These are phyloP conservation scores for Neopestalotiopsis rosae DNA, from an alignment of 2,329 filamentous ascomycete genomes.

Conservation along the genomic window DNA sequence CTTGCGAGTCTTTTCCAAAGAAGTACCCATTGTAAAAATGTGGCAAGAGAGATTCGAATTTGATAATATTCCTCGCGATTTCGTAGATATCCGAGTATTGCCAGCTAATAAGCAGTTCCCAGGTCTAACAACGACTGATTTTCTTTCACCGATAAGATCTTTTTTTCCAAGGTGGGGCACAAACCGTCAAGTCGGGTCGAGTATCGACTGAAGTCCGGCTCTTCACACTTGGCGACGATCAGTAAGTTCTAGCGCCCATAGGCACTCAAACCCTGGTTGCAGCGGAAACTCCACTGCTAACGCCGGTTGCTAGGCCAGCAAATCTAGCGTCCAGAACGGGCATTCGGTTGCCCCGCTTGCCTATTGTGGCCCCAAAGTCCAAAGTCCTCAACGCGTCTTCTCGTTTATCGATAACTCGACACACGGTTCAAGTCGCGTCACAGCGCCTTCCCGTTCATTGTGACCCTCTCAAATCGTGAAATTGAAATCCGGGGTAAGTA, in stretches of 20 bases:
- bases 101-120: background rate
- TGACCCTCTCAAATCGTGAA: background rate
- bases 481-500: background rate
- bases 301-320: constrained; percentile 5
- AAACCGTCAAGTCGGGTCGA: background rate
- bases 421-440: background rate
- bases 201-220: background rate
- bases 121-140: background rate
- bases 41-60: background rate
- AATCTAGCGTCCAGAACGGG: background rate
- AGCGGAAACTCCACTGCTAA: background rate
- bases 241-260: background rate
- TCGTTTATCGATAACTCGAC: constrained; percentile 1
- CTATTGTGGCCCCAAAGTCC: background rate
- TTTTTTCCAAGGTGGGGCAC: constrained; percentile 11
- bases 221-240: background rate
- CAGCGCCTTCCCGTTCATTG: background rate
- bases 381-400: constrained; percentile 2
- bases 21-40: constrained; percentile 71
- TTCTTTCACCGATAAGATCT: constrained; percentile 14
- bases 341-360: background rate
- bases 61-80: no score
- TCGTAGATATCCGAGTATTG: background rate
- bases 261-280: background rate
- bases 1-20: constrained; percentile 84